Percentiles rank a stretch among this genome's conserved stretches.
Conservation (phyloP, 2,329 filamentous ascomycete species). For the Scleromitrula shiraiana region DNA sequence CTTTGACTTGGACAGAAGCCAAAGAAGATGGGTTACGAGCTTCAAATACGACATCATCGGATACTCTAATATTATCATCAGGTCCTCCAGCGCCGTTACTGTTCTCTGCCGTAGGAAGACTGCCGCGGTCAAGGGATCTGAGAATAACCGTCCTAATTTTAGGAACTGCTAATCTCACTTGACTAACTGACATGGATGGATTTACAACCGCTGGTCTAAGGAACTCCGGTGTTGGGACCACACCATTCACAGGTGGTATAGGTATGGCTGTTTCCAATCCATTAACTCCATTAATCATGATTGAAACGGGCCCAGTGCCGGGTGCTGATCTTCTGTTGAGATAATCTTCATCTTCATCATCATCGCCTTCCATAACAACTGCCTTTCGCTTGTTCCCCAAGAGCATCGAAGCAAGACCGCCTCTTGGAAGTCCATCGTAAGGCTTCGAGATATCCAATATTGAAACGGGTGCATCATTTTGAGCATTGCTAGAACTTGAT, state of each 20-base stretch:
- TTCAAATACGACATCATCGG: slow-evolving; percentile 74
- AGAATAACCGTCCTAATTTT: slow-evolving; percentile 77
- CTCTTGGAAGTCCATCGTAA: slow-evolving; percentile 85
- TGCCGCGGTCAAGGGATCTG: slow-evolving; percentile 65
- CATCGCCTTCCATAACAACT: slow-evolving; percentile 48
- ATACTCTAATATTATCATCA: slow-evolving; percentile 54
- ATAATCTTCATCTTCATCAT: slow-evolving; percentile 57
- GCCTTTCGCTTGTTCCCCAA: slow-evolving; percentile 91
- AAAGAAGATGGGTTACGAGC: slow-evolving; percentile 69
- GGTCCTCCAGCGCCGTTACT: slow-evolving; percentile 33
- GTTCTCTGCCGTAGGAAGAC: slow-evolving; percentile 34
- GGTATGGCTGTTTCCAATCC: slow-evolving; percentile 70
- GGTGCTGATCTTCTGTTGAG: slow-evolving; percentile 51
- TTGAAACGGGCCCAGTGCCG: slow-evolving; percentile 60
- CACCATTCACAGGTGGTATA: slow-evolving; percentile 48
- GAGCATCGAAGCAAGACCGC: slow-evolving; percentile 76
- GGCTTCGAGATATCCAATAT: slow-evolving; percentile 88
- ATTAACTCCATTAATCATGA: slow-evolving; percentile 68
- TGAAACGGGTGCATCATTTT: slow-evolving; percentile 68
- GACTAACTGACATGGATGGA: slow-evolving; percentile 71
- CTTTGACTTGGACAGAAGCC: slow-evolving; percentile 51
- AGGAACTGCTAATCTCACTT: slow-evolving; percentile 79
- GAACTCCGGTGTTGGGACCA: slow-evolving; percentile 69
- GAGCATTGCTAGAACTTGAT: slow-evolving; percentile 56
- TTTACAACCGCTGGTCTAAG: slow-evolving; percentile 82